These are phyloP conservation scores for Pholiota microspora DNA, from an alignment of 768 basidiomycete species.

Conservation along the genomic window DNA sequence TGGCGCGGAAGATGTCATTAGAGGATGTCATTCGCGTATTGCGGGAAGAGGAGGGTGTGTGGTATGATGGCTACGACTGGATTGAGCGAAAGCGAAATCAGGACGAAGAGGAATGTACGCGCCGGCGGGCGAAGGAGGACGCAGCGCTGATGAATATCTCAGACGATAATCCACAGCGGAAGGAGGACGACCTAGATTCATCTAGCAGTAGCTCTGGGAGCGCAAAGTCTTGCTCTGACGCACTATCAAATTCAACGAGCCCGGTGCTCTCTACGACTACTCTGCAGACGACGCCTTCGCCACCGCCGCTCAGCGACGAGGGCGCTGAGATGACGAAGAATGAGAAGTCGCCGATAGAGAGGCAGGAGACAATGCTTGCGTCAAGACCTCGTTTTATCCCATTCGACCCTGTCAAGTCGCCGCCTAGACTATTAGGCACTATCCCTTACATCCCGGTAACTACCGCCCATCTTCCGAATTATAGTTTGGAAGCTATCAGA, in stretches of 20 bases:
- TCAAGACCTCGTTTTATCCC: constrained; percentile 26
- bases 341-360: constrained; percentile 12
- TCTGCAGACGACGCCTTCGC: constrained; percentile 75
- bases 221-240: constrained; percentile 17
- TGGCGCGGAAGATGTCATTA: constrained; percentile 50
- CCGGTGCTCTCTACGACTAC: constrained; percentile 75
- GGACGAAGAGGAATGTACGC: constrained; percentile 23
- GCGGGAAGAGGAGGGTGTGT: constrained; percentile 59
- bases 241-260: constrained; percentile 57
- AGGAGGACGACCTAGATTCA: constrained; percentile 46
- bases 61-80: constrained; percentile 79
- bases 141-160: constrained; percentile 1
- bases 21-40: constrained; percentile 62
- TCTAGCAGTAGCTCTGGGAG: constrained; percentile 40
- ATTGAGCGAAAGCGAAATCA: constrained; percentile 45
- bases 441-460: constrained; percentile 71
- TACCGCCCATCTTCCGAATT: constrained; percentile 49
- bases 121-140: constrained; percentile 17
- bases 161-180: constrained; percentile 24
- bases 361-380: constrained; percentile 3
- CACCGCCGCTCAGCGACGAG: constrained; percentile 46
- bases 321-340: constrained; percentile 34
- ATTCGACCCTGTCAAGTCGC: constrained; percentile 59
- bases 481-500: constrained; percentile 57
- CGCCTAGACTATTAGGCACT: constrained; percentile 57